These are phyloP conservation scores for Podospora appendiculata DNA, from an alignment of 495 filamentous ascomycete genomes.

Conservation along the genomic window DNA sequence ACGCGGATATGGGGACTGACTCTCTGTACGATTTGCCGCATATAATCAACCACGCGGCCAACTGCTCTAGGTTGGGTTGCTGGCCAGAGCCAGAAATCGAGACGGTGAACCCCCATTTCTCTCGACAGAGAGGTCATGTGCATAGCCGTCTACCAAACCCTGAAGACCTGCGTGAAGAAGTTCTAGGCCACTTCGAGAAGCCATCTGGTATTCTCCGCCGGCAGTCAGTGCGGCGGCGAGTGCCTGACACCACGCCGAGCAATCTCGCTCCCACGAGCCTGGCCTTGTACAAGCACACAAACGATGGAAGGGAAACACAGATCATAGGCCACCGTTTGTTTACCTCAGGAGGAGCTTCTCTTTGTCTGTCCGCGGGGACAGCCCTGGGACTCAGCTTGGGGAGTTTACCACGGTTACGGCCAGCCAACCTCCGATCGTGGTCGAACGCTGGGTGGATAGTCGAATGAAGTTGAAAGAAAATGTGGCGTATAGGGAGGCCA, in stretches of 20 bases:
- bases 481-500: conserved; percentile 22
- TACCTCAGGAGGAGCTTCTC: background rate
- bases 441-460: conserved; percentile 1
- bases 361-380: conserved; percentile 4
- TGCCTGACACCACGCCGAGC: conserved; percentile 29
- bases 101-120: background rate
- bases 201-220: conserved; percentile 15
- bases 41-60: no score
- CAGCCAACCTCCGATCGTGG: background rate
- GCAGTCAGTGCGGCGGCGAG: conserved; percentile 14
- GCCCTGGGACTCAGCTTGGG: background rate
- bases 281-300: conserved; percentile 25
- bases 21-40: no score
- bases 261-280: conserved; percentile 26
- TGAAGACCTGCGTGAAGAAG: conserved; percentile 9
- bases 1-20: no score
- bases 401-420: background rate
- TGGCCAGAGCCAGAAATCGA: no score
- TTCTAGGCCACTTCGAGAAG: conserved; percentile 28
- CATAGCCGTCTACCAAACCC: conserved; percentile 23
- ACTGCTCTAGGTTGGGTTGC: no score
- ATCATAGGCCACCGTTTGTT: conserved; percentile 1
- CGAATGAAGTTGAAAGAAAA: conserved; percentile 22
- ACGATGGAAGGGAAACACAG: conserved; percentile 25
- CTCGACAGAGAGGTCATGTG: conserved; percentile 21